phyloP scores from a whole-genome alignment of 2,329 filamentous ascomycete species.

The Tolypocladium guangdongense region DNA sequence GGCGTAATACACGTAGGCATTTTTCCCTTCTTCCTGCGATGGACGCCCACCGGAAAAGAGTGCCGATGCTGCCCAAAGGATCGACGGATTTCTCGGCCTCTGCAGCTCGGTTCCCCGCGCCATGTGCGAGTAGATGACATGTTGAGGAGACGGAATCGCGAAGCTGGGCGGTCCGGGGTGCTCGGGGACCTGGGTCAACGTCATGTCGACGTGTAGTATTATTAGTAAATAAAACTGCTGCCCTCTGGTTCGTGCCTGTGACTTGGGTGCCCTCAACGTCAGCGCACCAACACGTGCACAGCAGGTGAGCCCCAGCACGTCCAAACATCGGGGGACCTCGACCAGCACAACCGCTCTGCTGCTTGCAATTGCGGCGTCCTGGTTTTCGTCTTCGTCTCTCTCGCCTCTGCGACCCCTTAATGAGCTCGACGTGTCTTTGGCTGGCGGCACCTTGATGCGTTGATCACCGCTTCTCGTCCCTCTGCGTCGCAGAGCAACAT shows the following conservation, averaged over 20 bases:
- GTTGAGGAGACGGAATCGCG: too few relatives aligned
- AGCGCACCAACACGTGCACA: background rate
- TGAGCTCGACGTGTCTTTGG: background rate
- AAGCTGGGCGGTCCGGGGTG: too few relatives aligned
- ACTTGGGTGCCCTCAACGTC: too few relatives aligned
- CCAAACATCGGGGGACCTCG: background rate
- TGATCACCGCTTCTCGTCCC: background rate
- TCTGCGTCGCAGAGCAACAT: too few relatives aligned
- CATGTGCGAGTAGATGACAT: too few relatives aligned
- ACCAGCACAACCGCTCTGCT: background rate
- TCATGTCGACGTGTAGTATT: too few relatives aligned
- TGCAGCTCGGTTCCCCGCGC: background rate
- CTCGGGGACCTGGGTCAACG: too few relatives aligned
- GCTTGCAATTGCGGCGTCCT: background rate
- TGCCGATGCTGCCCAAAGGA: background rate
- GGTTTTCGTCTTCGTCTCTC: background rate
- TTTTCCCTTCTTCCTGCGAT: too few relatives aligned
- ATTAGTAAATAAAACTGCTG: too few relatives aligned
- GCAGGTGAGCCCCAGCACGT: background rate
- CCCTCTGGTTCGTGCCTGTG: too few relatives aligned
- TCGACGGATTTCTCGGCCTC: background rate
- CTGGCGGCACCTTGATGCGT: background rate
- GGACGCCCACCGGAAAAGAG: background rate
- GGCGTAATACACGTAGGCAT: too few relatives aligned
- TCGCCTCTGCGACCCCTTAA: background rate